A percentile compares a stretch with the other conserved stretches of the same genome.
phyloP scores from a whole-genome alignment of 352 stramenopile species.

The Globisporangium echinulatum region DNA sequence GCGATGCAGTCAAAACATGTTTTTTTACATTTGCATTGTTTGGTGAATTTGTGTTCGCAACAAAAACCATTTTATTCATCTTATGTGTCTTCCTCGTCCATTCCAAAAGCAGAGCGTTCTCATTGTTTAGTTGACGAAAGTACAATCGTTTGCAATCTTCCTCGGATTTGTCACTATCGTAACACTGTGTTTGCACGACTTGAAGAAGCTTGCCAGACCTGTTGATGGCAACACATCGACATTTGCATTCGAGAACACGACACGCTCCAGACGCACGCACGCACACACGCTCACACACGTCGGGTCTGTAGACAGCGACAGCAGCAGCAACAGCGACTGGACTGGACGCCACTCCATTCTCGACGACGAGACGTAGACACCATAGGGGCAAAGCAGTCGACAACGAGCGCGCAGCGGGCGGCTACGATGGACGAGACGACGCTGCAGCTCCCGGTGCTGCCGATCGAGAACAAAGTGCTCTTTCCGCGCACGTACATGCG shows the following conservation, averaged over 20 bases:
- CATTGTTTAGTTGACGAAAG: too few relatives aligned
- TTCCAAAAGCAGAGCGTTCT: too few relatives aligned
- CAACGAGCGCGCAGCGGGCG: neutral
- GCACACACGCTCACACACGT: conserved; percentile 15
- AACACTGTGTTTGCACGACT: too few relatives aligned
- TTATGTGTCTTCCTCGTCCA: too few relatives aligned
- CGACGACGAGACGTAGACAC: conserved; percentile 1
- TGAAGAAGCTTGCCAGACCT: too few relatives aligned
- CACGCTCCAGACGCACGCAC: conserved; percentile 1
- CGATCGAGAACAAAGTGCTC: conserved; percentile 63
- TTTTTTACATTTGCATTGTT: too few relatives aligned
- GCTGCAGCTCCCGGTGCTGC: conserved; percentile 53
- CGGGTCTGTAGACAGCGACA: neutral
- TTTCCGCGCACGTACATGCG: conserved; percentile 74
- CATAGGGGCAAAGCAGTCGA: conserved; percentile 17
- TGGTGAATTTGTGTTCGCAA: too few relatives aligned
- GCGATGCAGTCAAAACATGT: too few relatives aligned
- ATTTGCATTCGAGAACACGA: neutral
- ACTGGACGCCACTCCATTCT: too few relatives aligned
- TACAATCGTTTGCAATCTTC: too few relatives aligned
- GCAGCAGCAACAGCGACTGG: neutral
- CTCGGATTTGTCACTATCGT: too few relatives aligned
- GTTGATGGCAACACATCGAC: neutral
- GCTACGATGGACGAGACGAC: conserved; percentile 17
- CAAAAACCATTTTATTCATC: too few relatives aligned